Conservation (phyloP, 2,329 filamentous ascomycete species). For the Allantophomopsis cytisporea region DNA sequence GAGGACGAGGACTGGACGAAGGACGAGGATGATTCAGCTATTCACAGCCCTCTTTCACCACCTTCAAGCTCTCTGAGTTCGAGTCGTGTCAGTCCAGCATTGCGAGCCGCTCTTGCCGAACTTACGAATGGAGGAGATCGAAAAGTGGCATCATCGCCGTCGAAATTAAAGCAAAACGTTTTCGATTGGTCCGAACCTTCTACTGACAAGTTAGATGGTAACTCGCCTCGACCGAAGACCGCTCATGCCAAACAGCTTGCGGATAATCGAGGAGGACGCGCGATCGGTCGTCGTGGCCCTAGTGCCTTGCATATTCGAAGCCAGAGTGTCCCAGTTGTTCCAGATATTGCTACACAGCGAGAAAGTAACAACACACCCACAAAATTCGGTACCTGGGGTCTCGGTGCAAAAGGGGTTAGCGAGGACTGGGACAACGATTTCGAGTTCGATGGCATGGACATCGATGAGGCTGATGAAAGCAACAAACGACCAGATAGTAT, state of each 20-base stretch:
- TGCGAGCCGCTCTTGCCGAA: slow-evolving; percentile 37
- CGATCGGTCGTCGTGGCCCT: slow-evolving; percentile 53
- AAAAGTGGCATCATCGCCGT: slow-evolving; percentile 20
- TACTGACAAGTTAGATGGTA: slow-evolving; percentile 45
- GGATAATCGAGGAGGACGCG: slow-evolving; percentile 56
- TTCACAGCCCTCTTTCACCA: slow-evolving; percentile 43
- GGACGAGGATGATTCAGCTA: slow-evolving; percentile 37
- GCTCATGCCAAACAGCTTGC: slow-evolving; percentile 64
- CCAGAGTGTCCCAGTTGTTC: slow-evolving; percentile 65
- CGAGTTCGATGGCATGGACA: slow-evolving; percentile 40
- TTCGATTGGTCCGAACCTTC: slow-evolving; percentile 69
- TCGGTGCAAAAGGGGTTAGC: slow-evolving; percentile 65
- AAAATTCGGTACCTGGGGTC: slow-evolving; percentile 73
- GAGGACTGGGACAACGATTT: slow-evolving; percentile 91
- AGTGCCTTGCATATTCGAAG: slow-evolving; percentile 57
- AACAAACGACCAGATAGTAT: slow-evolving; percentile 22
- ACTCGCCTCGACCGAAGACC: slow-evolving; percentile 55
- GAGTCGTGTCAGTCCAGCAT: slow-evolving; percentile 35
- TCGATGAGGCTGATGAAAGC: slow-evolving; percentile 22
- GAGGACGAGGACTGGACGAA: slow-evolving; percentile 50
- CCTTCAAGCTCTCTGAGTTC: slow-evolving; percentile 39
- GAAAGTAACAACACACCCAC: slow-evolving; percentile 35
- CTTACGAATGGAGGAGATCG: slow-evolving; percentile 32
- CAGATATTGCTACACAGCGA: slow-evolving; percentile 42
- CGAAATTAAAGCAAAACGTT: slow-evolving; percentile 51